Base-by-base conservation (phyloP, 1,284 basidiomycete species). In the Hemileia vastatrix region DNA sequence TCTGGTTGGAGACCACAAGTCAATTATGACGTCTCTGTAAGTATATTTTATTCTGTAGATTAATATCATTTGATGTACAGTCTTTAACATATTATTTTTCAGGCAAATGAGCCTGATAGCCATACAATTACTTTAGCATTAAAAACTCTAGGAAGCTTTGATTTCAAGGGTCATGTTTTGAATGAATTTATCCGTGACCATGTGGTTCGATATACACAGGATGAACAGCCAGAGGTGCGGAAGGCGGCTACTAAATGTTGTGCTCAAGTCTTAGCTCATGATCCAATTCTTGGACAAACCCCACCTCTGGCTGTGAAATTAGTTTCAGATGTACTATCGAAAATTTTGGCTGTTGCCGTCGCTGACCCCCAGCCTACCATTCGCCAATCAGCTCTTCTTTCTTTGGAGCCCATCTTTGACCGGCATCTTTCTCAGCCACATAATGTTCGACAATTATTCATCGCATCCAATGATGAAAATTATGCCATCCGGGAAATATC, bases 381-480 rank as follows among this genome's bases (percentile, higher is more conserved):
- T 65, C 82, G 93, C n/a, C 83, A 86, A 67, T 86, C 87, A 0
- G 95, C 98, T 0, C 81, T 99, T 18, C 84, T 85, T 11, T 86
- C 86, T 8, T 80, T 99, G 43, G 90, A 96, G 72, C 88, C 93
- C 70, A 86, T 90, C 47, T 98, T 99, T 70, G 95, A 99, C 74
- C 89, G 92, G 67, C 94, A 99, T 74, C 82, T 99, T n/a, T 90
- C 95, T 0, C 95, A 98, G 77, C 92, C 94, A 0, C 95, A 98
- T 77, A 95, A 97, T 72, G 92, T 99, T 8, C 85, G 93, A 8
- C 94, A 90, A 9, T 80, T 99, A 15, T 98, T 98, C 77, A 92
- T 98, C 67, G 96, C 94, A 0, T 82, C 98, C 63, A 98, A 98
- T 73, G 95, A 99, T 71, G 95, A 98, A 73, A 87, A 88, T 5